Conservation (phyloP, 176 grass and related monocot species). For the Eleusine coracana region DNA sequence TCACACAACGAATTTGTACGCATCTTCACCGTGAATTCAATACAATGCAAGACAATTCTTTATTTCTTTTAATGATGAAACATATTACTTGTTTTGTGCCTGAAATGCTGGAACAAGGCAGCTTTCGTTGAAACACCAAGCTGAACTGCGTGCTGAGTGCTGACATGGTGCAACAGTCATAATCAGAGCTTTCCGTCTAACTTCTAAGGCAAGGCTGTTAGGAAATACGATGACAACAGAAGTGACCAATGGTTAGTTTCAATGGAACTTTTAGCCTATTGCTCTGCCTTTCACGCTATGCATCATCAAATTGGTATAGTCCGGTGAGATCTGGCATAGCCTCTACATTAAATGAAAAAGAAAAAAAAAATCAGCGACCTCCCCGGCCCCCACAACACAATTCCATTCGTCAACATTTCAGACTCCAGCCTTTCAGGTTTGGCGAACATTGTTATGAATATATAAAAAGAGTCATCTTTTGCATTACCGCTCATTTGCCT, state of each 20-base stretch:
- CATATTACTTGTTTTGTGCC: background rate
- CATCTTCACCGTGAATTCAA: background rate
- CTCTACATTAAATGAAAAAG: background rate
- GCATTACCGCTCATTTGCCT: background rate
- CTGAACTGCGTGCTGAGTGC: background rate
- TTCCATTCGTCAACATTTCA: background rate
- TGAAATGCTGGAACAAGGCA: background rate
- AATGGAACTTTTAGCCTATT: background rate
- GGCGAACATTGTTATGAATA: background rate
- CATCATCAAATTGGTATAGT: background rate
- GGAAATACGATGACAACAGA: background rate
- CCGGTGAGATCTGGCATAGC: background rate
- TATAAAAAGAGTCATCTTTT: conserved; percentile 11
- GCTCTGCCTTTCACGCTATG: background rate
- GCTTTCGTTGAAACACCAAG: background rate
- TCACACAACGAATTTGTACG: background rate
- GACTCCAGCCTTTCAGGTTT: background rate
- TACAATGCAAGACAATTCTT: background rate
- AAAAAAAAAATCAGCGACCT: background rate
- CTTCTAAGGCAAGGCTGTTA: background rate
- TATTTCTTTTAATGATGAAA: background rate
- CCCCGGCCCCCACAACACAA: background rate
- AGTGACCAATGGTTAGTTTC: background rate
- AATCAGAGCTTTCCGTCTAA: background rate
- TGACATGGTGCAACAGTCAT: background rate